Conservation (phyloP, 2,329 filamentous ascomycete genomes). For the Aspergillus alliaceus region DNA sequence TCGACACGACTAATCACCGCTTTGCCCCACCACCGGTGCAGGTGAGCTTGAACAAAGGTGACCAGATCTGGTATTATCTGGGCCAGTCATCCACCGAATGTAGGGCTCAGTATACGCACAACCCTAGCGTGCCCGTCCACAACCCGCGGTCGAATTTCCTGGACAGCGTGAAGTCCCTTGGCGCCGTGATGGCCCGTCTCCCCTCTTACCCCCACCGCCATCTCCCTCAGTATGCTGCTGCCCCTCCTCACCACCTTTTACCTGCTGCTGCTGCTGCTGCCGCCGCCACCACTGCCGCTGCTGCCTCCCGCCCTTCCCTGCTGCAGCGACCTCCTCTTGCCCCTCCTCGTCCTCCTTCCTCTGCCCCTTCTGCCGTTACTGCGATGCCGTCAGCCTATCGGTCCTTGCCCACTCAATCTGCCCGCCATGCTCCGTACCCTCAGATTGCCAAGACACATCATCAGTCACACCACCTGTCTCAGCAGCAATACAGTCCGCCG, state of each 20-base stretch:
- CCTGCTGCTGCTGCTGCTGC: constrained; percentile 16
- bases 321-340: constrained; percentile 35
- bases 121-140: constrained; percentile 55
- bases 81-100: constrained; percentile 84
- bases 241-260: constrained; percentile 17
- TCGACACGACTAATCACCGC: constrained; percentile 54
- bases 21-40: constrained; percentile 59
- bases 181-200: constrained; percentile 30
- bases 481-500: constrained; percentile 10
- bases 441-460: constrained; percentile 37
- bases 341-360: constrained; percentile 31
- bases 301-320: constrained; percentile 32
- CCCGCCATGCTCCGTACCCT: constrained; percentile 39
- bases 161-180: constrained; percentile 45
- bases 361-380: constrained; percentile 28
- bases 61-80: constrained; percentile 87
- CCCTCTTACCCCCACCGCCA: constrained; percentile 19
- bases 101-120: constrained; percentile 85
- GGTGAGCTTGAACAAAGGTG: constrained; percentile 69
- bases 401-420: constrained; percentile 37
- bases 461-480: constrained; percentile 18
- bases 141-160: constrained; percentile 53
- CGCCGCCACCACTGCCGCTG: constrained; percentile 14
- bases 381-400: constrained; percentile 47
- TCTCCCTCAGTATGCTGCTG: constrained; percentile 6